These are phyloP conservation scores for Leptographium wingfieldii DNA, from an alignment of 2,329 filamentous ascomycete genomes.

Conservation along the genomic window DNA sequence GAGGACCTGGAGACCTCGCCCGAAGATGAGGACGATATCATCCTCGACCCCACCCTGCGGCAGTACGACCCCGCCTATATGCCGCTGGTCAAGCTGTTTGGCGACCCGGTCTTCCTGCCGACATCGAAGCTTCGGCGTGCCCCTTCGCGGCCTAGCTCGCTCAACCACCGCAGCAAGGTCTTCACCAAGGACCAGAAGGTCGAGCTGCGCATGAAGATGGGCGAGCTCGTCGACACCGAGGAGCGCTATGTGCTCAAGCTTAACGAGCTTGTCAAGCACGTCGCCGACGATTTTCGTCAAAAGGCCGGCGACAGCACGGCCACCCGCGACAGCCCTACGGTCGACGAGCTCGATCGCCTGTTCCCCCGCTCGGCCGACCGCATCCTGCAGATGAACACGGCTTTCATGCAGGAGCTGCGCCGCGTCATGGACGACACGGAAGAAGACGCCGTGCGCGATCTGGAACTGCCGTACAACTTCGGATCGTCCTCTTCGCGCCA, in stretches of 20 bases:
- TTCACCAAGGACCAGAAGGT: conserved; percentile 76
- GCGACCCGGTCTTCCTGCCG: conserved; percentile 74
- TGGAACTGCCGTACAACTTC: conserved; percentile 41
- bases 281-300: conserved; percentile 68
- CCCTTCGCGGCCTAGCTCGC: conserved; percentile 71
- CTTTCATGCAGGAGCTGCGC: conserved; percentile 66
- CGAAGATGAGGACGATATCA: conserved; percentile 48
- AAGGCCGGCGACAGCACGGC: conserved; percentile 47
- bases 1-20: conserved; percentile 47
- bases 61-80: conserved; percentile 65
- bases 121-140: conserved; percentile 75
- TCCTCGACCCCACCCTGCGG: conserved; percentile 48
- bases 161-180: conserved; percentile 58
- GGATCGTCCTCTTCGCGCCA: conserved; percentile 15
- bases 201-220: conserved; percentile 75
- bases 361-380: conserved; percentile 72
- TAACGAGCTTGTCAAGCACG: conserved; percentile 65
- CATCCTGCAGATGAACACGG: conserved; percentile 71
- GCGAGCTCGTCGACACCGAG: conserved; percentile 84
- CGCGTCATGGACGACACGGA: conserved; percentile 73
- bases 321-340: conserved; percentile 57
- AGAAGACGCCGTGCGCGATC: conserved; percentile 63
- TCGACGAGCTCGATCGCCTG: conserved; percentile 58
- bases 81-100: conserved; percentile 64
- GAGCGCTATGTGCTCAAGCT: conserved; percentile 87